Evolutionary conservation across 2,329 filamentous ascomycete genomes (phyloP).

Genomic region (Ceratocystis lukuohia): DNA sequence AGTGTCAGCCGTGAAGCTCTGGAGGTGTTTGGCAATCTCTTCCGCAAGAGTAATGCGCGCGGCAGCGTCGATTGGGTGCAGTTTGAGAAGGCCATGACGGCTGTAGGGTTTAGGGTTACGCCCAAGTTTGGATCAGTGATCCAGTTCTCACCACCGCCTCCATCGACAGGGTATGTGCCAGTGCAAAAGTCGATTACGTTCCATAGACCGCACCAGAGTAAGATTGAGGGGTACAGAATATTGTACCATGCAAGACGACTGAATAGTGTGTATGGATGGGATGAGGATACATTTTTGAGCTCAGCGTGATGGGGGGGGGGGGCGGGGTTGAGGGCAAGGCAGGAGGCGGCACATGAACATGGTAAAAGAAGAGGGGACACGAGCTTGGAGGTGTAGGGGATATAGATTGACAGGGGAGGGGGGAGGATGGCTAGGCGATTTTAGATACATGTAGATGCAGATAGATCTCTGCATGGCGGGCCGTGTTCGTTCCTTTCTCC

Average conservation of each 20-base stretch:
- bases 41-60: constrained; percentile 25
- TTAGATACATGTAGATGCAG: not conserved
- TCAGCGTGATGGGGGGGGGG: not conserved
- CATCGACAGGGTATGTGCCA: constrained; percentile 22
- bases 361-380: too few species aligned
- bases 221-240: constrained; percentile 27
- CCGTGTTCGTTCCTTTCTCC: constrained; percentile 24
- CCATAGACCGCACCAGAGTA: constrained; percentile 29
- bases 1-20: constrained; percentile 30
- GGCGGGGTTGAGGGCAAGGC: not conserved
- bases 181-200: constrained; percentile 26
- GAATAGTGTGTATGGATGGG: constrained; percentile 29
- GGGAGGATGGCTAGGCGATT: not conserved
- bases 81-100: constrained; percentile 32
- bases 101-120: constrained; percentile 31
- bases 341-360: too few species aligned
- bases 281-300: constrained; percentile 25
- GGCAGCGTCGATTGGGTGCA: constrained; percentile 27
- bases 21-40: constrained; percentile 29
- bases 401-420: not conserved
- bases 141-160: constrained; percentile 26
- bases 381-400: not conserved
- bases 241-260: constrained; percentile 26
- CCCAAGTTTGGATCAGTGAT: constrained; percentile 32
- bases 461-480: not conserved